phyloP scores from a whole-genome alignment of 192 early-diverging fungal species.

The Backusella circina region DNA sequence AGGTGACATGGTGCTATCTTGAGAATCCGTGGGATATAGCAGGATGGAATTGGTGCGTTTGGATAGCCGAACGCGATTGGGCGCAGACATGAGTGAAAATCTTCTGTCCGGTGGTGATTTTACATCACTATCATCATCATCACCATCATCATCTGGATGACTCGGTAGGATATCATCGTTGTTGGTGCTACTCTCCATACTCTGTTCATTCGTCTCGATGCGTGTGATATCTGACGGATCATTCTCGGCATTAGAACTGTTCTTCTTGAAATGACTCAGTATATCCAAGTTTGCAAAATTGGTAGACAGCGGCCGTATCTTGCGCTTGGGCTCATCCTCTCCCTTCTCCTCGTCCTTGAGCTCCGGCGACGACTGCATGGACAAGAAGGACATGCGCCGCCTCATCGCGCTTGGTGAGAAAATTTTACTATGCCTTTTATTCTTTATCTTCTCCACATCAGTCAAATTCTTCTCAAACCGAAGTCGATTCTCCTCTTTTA shows the following conservation, averaged over 20 bases:
- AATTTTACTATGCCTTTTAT: background rate
- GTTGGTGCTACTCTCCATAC: background rate
- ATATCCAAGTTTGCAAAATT: background rate
- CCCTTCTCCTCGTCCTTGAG: background rate
- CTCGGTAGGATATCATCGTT: too few species aligned
- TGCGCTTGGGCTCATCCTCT: background rate
- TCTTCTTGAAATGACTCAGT: background rate
- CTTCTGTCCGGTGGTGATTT: background rate
- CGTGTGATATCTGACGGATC: background rate
- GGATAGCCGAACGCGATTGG: background rate
- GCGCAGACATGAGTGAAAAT: background rate
- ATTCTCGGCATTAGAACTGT: background rate
- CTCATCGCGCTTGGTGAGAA: background rate
- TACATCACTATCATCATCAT: too few species aligned
- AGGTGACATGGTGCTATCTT: background rate
- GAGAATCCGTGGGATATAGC: background rate
- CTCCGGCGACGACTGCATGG: background rate
- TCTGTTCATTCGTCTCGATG: background rate
- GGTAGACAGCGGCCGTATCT: background rate
- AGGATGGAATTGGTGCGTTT: background rate
- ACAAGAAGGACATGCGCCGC: constrained; percentile 7
- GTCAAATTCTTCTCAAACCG: background rate
- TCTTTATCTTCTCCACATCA: background rate
- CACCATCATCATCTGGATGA: too few species aligned
- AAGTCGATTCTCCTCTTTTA: constrained; percentile 14